Evolutionary conservation across 306 rosid species (phyloP).

Genomic region (Dryas alaskensis): DNA sequence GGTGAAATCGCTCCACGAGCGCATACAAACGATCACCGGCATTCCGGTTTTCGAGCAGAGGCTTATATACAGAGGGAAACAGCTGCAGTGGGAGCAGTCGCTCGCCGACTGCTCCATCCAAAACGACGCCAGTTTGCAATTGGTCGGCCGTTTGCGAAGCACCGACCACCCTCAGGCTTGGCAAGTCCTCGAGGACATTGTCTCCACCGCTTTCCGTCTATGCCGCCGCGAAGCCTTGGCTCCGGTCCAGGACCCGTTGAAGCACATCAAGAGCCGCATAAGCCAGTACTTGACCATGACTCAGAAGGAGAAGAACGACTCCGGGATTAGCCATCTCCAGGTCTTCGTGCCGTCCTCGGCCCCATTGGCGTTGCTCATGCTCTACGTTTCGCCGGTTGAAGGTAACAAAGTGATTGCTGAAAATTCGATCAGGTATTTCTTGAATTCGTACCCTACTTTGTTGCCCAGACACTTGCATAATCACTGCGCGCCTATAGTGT

Average conservation of each 20-base stretch:
- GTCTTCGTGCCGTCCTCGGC: constrained; percentile 49
- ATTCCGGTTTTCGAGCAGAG: constrained; percentile 56
- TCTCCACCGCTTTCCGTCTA: constrained; percentile 37
- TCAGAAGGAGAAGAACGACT: constrained; percentile 24
- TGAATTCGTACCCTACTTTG: constrained; percentile 24
- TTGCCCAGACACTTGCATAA: constrained; percentile 31
- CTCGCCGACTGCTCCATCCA: constrained; percentile 57
- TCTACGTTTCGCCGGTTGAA: constrained; percentile 42
- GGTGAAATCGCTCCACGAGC: constrained; percentile 45
- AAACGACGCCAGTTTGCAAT: constrained; percentile 57
- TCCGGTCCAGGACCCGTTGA: constrained; percentile 22
- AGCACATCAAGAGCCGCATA: constrained; percentile 34
- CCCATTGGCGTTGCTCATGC: constrained; percentile 48
- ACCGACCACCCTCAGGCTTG: constrained; percentile 45
- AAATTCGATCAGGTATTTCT: constrained; percentile 39
- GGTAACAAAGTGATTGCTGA: constrained; percentile 47
- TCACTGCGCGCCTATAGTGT: constrained; percentile 39
- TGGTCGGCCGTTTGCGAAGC: constrained; percentile 62
- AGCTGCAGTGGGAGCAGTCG: constrained; percentile 54
- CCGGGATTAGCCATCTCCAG: constrained; percentile 50
- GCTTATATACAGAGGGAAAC: constrained; percentile 55
- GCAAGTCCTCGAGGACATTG: constrained; percentile 42
- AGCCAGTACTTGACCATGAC: constrained; percentile 28
- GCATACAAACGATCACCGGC: constrained; percentile 35
- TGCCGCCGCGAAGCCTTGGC: constrained; percentile 43